These are phyloP conservation scores for Syncephalastrum racemosum DNA, from an alignment of 371 early-diverging fungal genomes.

Conservation along the genomic window DNA sequence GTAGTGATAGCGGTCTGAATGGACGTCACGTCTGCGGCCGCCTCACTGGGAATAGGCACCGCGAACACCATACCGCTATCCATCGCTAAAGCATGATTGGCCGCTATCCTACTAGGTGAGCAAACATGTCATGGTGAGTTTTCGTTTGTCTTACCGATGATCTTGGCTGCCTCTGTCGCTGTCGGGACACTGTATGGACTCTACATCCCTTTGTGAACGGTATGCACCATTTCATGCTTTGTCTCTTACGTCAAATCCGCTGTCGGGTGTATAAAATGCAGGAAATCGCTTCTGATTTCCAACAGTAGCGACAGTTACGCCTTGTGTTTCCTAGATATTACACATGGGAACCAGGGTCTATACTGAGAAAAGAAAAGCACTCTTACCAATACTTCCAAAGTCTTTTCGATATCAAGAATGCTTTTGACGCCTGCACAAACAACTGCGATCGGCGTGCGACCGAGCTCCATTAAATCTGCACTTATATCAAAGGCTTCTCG, in stretches of 20 bases:
- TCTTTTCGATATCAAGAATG: constrained; percentile 88
- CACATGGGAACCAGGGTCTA: neutral
- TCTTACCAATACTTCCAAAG: constrained; percentile 77
- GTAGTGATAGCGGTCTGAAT: constrained; percentile 71
- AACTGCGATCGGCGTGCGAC: constrained; percentile 88
- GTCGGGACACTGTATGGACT: constrained; percentile 65
- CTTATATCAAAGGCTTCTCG: constrained; percentile 77
- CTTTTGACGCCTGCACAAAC: constrained; percentile 94
- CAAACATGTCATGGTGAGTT: neutral
- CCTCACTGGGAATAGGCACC: constrained; percentile 81
- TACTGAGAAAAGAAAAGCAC: neutral
- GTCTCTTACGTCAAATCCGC: constrained; percentile 60
- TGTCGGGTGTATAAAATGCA: constrained; percentile 84
- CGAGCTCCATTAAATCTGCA: constrained; percentile 93
- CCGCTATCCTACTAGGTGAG: constrained; percentile 34
- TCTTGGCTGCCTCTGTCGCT: constrained; percentile 62
- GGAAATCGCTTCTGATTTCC: constrained; percentile 74
- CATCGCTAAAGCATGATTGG: constrained; percentile 66
- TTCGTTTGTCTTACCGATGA: constrained; percentile 50
- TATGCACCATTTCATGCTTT: neutral
- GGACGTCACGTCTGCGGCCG: constrained; percentile 58
- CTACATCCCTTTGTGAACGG: constrained; percentile 19
- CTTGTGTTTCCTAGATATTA: constrained; percentile 76
- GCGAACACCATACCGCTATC: constrained; percentile 85
- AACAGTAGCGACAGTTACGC: constrained; percentile 85